phyloP scores from a whole-genome alignment of 306 rosid species.

The Purshia tridentata region DNA sequence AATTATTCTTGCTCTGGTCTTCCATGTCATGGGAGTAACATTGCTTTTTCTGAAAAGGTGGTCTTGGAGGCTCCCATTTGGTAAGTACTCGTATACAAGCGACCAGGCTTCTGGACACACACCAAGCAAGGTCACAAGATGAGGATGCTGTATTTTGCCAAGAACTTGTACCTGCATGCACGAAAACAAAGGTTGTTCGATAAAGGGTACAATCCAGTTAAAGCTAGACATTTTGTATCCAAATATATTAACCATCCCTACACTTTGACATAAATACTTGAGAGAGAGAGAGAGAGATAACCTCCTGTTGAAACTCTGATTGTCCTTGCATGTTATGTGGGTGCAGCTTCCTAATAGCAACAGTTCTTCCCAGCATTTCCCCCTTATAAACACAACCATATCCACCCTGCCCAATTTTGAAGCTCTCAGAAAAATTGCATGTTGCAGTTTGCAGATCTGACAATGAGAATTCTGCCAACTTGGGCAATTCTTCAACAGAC shows the following conservation, averaged over 20 bases:
- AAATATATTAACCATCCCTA: background rate
- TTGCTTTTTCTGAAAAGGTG: slow-evolving; percentile 61
- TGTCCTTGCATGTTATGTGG: slow-evolving; percentile 61
- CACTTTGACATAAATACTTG: background rate
- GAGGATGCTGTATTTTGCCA: slow-evolving; percentile 80
- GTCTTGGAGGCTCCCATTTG: slow-evolving; percentile 78
- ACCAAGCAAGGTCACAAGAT: slow-evolving; percentile 79
- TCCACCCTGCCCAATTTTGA: slow-evolving; percentile 63
- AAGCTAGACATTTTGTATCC: background rate
- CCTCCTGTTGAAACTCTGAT: slow-evolving; percentile 76
- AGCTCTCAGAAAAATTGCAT: slow-evolving; percentile 79
- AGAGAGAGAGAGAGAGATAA: slow-evolving; percentile 22
- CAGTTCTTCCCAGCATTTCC: slow-evolving; percentile 79
- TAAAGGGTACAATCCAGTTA: slow-evolving; percentile 4
- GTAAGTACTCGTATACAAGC: slow-evolving; percentile 72
- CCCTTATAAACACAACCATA: slow-evolving; percentile 79
- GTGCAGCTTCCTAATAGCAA: slow-evolving; percentile 65
- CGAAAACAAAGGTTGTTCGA: slow-evolving; percentile 22
- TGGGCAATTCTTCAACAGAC: slow-evolving; percentile 47
- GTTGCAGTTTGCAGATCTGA: slow-evolving; percentile 74
- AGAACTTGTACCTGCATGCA: slow-evolving; percentile 75
- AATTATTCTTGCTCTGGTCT: slow-evolving; percentile 61
- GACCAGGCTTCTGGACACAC: slow-evolving; percentile 84
- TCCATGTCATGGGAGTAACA: slow-evolving; percentile 58
- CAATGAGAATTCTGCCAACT: slow-evolving; percentile 63